These are phyloP conservation scores for Rhizophlyctis rosea DNA, from an alignment of 192 early-diverging fungal species.

Conservation along the genomic window DNA sequence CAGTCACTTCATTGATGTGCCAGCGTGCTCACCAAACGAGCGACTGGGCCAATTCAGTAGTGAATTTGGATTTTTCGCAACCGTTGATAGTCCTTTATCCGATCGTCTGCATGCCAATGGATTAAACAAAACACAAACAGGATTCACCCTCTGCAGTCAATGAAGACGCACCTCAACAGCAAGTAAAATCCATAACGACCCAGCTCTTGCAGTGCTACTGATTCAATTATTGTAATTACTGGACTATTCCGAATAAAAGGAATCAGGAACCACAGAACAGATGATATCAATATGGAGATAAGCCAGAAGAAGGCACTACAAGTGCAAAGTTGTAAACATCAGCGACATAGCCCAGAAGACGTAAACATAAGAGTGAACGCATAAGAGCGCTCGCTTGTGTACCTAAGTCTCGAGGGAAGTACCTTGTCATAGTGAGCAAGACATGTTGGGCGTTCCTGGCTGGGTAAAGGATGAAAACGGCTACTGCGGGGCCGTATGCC, in stretches of 20 bases:
- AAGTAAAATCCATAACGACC: slow-evolving; percentile 64
- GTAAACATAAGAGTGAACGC: not conserved
- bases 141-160: too few relatives aligned
- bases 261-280: slow-evolving; percentile 67
- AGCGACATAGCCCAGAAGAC: not conserved
- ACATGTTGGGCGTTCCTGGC: slow-evolving; percentile 68
- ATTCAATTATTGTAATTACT: slow-evolving; percentile 53
- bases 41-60: slow-evolving; percentile 58
- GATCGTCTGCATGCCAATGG: too few relatives aligned
- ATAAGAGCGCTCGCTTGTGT: not conserved
- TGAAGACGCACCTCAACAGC: slow-evolving; percentile 39
- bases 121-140: too few relatives aligned
- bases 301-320: slow-evolving; percentile 88
- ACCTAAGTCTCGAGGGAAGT: slow-evolving; percentile 4
- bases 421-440: slow-evolving; percentile 72
- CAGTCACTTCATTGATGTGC: not conserved
- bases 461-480: slow-evolving; percentile 69
- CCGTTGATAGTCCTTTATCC: slow-evolving; percentile 61
- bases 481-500: slow-evolving; percentile 71
- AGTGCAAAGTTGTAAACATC: not conserved
- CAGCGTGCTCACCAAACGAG: slow-evolving; percentile 53
- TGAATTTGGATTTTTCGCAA: slow-evolving; percentile 62
- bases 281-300: slow-evolving; percentile 66
- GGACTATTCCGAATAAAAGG: slow-evolving; percentile 33
- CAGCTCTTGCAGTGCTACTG: slow-evolving; percentile 64